Evolutionary conservation across 2,329 filamentous ascomycete species (phyloP).

Genomic region (Fusarium veterinarium): DNA sequence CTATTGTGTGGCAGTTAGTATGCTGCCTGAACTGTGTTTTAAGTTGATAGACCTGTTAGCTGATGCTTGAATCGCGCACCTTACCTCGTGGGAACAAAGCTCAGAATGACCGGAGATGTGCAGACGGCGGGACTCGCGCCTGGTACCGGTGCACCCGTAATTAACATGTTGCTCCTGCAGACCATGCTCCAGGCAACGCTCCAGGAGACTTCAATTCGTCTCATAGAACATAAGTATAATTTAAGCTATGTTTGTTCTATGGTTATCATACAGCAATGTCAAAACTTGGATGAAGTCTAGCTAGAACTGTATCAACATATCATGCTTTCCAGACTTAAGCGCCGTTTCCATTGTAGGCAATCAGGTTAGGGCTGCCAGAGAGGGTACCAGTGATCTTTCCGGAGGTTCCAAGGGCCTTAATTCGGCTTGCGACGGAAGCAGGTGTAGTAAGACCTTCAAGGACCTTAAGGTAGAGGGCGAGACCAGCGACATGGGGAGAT

Average conservation of each 20-base stretch:
- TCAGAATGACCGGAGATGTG: too few species aligned
- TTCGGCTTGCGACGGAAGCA: not conserved
- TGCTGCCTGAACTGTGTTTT: too few species aligned
- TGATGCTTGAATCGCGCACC: too few species aligned
- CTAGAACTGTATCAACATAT: rapidly evolving
- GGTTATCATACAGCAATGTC: rapidly evolving
- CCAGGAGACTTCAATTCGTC: too few species aligned
- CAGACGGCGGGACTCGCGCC: too few species aligned
- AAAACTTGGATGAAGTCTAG: not conserved
- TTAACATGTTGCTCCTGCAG: too few species aligned
- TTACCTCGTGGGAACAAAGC: too few species aligned
- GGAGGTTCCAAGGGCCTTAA: not conserved
- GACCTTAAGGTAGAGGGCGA: not conserved
- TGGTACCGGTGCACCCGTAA: too few species aligned
- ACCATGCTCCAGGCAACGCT: too few species aligned
- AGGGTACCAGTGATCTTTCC: not conserved
- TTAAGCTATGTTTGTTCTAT: not conserved
- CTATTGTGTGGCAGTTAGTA: too few species aligned
- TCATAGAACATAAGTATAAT: too few species aligned
- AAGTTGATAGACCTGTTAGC: too few species aligned
- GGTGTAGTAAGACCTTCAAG: not conserved
- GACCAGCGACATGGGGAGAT: not conserved
- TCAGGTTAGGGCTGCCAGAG: not conserved
- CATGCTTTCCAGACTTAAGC: not conserved
- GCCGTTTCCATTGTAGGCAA: not conserved